phyloP scores from a whole-genome alignment of 805 yeast species.

The Candida argentea region DNA sequence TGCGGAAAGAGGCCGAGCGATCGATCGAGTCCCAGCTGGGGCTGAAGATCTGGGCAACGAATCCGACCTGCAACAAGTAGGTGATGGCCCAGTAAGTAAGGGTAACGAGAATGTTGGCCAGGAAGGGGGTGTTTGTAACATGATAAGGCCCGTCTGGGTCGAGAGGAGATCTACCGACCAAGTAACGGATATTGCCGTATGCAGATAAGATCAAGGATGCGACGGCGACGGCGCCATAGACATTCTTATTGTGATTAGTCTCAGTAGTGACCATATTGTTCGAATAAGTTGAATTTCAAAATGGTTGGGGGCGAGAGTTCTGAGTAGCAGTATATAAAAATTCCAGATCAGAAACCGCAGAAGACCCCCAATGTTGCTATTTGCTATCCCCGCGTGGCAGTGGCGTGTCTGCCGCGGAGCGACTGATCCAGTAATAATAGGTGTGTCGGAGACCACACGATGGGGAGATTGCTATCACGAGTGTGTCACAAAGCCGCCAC shows the following conservation, averaged over 20 bases:
- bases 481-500: no score
- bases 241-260: conserved; percentile 16
- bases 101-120: conserved; percentile 40
- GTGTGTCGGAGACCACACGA: no score
- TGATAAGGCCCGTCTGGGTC: conserved; percentile 39
- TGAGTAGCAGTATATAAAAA: no score
- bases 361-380: background rate
- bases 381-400: background rate
- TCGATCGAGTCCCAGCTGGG: conserved; percentile 15
- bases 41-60: conserved; percentile 35
- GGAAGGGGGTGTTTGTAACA: conserved; percentile 61
- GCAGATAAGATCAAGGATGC: conserved; percentile 46
- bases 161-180: conserved; percentile 44
- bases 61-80: conserved; percentile 42
- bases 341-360: no score
- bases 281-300: background rate
- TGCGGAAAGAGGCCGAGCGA: conserved; percentile 18
- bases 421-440: no score
- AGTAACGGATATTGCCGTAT: conserved; percentile 45
- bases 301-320: background rate
- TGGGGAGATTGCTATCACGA: no score
- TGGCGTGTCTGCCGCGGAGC: no score
- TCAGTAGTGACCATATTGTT: conserved; percentile 3
- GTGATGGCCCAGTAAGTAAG: conserved; percentile 50
- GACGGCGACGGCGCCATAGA: conserved; percentile 39